Base-by-base conservation (phyloP, 1,139 yeast genomes). In the Suhomyces panamericanus region DNA sequence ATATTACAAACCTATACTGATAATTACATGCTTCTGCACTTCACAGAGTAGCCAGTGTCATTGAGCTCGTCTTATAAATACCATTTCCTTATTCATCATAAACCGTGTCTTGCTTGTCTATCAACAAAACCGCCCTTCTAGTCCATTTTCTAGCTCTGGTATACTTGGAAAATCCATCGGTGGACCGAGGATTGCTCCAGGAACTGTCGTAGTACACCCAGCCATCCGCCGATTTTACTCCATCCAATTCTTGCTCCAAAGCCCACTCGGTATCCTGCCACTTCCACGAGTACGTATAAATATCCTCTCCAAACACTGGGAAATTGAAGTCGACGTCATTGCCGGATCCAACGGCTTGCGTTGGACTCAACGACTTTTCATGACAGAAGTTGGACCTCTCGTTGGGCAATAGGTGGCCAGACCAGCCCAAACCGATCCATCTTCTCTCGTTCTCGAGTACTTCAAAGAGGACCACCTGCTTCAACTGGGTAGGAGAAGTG, bases 401-500 rank as follows among this genome's bases (percentile, higher is more conserved):
- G 45, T 69, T 66, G 1, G 85, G 85, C 13, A 80, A 56, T 34
- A 80, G 56, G 31, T 67, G 64, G 40, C 72, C 69, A 33, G 77
- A 64, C 86, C 86, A 81, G 5, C 86, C 87, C 16, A 81, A 48
- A 0, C 83, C 85, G 4, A 80, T 41, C 85, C 86, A 81, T 43
- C 85, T 65, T 54, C 87, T 67, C 56, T 82, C 82, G 52, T 81
- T 78, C 51, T 82, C 85, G 36, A 77, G 57, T 1, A 81, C 62
- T 44, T 73, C 78, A 52, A 81, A 80, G 41, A 72, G 63, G 1
- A 81, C 72, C 1, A 72, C 64, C 51, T 78, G 80, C 35, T 69
- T 71, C 35, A 75, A 62, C 41, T 68, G 74, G 4, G 74, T 68
- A 2, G 78, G 69, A 0, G 78, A 70, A 5, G 69, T 63, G 13